Percentiles rank a stretch among this genome's conserved stretches.
Evolutionary conservation across 2,329 filamentous ascomycete genomes (phyloP).

Genomic region (Colletotrichum falcatum): DNA sequence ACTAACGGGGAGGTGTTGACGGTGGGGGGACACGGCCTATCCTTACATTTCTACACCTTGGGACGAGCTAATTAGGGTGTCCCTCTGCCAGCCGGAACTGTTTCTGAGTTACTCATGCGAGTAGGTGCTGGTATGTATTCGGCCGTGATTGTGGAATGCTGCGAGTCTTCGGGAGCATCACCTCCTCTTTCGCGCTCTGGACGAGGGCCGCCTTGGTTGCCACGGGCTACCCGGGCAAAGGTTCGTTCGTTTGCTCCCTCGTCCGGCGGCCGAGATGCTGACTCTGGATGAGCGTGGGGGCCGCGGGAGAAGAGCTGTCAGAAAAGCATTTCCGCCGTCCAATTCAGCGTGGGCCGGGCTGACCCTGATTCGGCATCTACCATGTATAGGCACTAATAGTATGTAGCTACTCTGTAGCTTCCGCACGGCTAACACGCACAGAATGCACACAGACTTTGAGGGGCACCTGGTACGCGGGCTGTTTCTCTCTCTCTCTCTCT

Average conservation of each 20-base stretch:
- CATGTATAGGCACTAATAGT: too few species aligned
- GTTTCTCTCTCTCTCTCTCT: not conserved
- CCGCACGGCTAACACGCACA: conserved; percentile 10
- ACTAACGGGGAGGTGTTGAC: too few species aligned
- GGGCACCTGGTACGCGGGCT: not conserved
- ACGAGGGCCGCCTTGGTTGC: conserved; percentile 15
- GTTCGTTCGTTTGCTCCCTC: not conserved
- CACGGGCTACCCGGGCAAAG: conserved; percentile 10
- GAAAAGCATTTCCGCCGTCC: conserved; percentile 28
- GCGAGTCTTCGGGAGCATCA: not conserved
- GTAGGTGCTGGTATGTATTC: not conserved
- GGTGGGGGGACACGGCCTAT: not conserved
- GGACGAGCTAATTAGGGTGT: conserved; percentile 21
- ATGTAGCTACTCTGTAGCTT: too few species aligned
- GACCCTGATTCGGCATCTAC: conserved; percentile 27
- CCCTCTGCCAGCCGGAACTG: not conserved
- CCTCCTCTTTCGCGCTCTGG: not conserved
- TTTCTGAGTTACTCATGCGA: not conserved
- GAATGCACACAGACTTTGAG: not conserved
- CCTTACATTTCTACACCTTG: not conserved
- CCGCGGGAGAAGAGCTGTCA: conserved; percentile 18
- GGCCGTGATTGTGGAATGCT: conserved; percentile 12
- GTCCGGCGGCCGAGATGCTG: conserved; percentile 14
- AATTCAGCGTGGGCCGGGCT: conserved; percentile 16
- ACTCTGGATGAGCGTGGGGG: conserved; percentile 28